These are phyloP conservation scores for Cucumis melo DNA, from an alignment of 306 rosid genomes.

Conservation along the genomic window DNA sequence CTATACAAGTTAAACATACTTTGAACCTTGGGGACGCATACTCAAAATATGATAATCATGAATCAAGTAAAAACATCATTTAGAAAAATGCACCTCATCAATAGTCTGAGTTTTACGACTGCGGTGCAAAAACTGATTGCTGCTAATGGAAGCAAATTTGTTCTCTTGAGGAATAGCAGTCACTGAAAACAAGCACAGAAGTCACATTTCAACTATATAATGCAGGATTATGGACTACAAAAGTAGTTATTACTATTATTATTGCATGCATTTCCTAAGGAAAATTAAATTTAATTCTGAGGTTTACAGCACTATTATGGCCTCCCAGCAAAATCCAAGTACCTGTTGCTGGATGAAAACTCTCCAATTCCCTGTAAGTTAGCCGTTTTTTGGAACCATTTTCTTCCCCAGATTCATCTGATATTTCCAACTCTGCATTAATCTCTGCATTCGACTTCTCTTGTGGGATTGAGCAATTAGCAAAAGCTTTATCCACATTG, in stretches of 20 bases:
- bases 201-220: constrained; percentile 5
- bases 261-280: neutral
- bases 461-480: constrained; percentile 75
- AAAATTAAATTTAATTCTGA: neutral
- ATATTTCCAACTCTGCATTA: constrained; percentile 81
- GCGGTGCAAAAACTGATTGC: constrained; percentile 90
- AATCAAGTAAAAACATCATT: neutral
- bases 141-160: constrained; percentile 38
- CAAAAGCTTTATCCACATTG: constrained; percentile 51
- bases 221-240: neutral
- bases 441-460: constrained; percentile 96
- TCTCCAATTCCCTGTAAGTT: constrained; percentile 52
- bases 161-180: constrained; percentile 61
- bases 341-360: constrained; percentile 39
- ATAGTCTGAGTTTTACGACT: constrained; percentile 65
- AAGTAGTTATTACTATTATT: neutral
- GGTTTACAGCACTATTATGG: neutral
- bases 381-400: constrained; percentile 42
- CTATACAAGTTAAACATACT: neutral
- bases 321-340: constrained; percentile 5
- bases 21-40: constrained; percentile 4
- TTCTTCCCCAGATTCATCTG: constrained; percentile 94
- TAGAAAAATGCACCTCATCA: constrained; percentile 53
- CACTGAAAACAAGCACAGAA: constrained; percentile 4
- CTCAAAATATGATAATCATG: constrained; percentile 5